Percentiles rank a stretch among this genome's conserved stretches.
These are phyloP conservation scores for Nigrograna mackinnonii DNA, from an alignment of 2,329 filamentous ascomycete species.

Conservation along the genomic window DNA sequence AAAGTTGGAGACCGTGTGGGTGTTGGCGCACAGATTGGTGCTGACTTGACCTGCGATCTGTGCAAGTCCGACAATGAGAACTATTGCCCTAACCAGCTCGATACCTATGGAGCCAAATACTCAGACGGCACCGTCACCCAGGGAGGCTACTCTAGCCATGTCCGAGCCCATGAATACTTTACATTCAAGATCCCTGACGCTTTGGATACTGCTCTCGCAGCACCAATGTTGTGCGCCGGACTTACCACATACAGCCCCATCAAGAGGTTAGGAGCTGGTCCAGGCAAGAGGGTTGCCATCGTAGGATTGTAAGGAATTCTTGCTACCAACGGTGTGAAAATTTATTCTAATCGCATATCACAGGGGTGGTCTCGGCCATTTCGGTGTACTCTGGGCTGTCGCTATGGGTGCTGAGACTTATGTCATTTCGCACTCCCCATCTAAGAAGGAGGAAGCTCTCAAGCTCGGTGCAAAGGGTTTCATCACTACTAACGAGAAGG, in stretches of 20 bases:
- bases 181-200: conserved; percentile 76
- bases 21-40: conserved; percentile 54
- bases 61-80: conserved; percentile 58
- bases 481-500: conserved; percentile 60
- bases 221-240: conserved; percentile 84
- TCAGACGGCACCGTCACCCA: conserved; percentile 65
- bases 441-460: conserved; percentile 63
- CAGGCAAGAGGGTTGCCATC: conserved; percentile 78
- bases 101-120: conserved; percentile 55
- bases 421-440: conserved; percentile 62
- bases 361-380: conserved; percentile 55
- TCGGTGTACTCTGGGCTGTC: conserved; percentile 51
- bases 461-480: conserved; percentile 65
- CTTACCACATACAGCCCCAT: conserved; percentile 80
- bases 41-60: conserved; percentile 53
- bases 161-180: conserved; percentile 77
- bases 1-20: conserved; percentile 52
- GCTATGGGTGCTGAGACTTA: conserved; percentile 65
- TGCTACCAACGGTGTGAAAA: neutral
- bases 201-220: conserved; percentile 63
- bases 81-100: conserved; percentile 54
- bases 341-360: conserved; percentile 11
- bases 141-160: conserved; percentile 69
- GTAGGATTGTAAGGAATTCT: conserved; percentile 60
- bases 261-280: conserved; percentile 73